phyloP scores from a whole-genome alignment of 306 rosid genomes.

The Styphnolobium japonicum region DNA sequence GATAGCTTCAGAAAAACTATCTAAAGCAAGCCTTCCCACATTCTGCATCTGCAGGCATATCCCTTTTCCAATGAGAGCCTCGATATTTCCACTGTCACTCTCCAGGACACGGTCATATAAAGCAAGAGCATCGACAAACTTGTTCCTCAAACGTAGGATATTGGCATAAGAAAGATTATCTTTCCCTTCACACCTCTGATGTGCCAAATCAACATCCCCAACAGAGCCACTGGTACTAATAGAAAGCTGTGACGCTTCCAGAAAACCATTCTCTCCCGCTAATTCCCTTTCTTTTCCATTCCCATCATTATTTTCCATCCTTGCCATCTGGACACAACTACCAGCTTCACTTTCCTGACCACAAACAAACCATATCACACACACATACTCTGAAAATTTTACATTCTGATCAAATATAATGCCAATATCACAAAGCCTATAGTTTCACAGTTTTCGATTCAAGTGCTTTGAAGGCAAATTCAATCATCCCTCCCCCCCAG shows the following conservation, averaged over 20 bases:
- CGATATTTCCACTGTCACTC: conserved; percentile 64
- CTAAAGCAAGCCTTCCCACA: conserved; percentile 80
- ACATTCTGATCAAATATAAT: not conserved
- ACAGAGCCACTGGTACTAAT: conserved; percentile 45
- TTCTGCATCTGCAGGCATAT: conserved; percentile 96
- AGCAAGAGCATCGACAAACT: conserved; percentile 75
- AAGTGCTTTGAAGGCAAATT: not conserved
- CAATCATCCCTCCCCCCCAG: not conserved
- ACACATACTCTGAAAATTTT: not conserved
- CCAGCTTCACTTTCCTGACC: conserved; percentile 34
- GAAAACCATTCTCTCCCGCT: conserved; percentile 68
- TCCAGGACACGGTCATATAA: conserved; percentile 71
- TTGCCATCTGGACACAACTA: conserved; percentile 50
- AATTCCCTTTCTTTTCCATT: conserved; percentile 54
- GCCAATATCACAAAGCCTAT: not conserved
- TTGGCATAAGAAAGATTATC: conserved; percentile 72
- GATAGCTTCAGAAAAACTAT: conserved; percentile 80
- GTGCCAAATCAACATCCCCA: conserved; percentile 23
- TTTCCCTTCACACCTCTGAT: conserved; percentile 55
- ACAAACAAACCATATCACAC: not conserved
- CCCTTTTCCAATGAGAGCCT: conserved; percentile 94
- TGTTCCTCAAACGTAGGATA: conserved; percentile 84
- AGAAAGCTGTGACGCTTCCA: conserved; percentile 51
- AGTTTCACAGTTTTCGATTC: not conserved
- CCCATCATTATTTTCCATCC: conserved; percentile 55